Base-by-base conservation (phyloP, 2,329 filamentous ascomycete species). In the Verruconis gallopava region DNA sequence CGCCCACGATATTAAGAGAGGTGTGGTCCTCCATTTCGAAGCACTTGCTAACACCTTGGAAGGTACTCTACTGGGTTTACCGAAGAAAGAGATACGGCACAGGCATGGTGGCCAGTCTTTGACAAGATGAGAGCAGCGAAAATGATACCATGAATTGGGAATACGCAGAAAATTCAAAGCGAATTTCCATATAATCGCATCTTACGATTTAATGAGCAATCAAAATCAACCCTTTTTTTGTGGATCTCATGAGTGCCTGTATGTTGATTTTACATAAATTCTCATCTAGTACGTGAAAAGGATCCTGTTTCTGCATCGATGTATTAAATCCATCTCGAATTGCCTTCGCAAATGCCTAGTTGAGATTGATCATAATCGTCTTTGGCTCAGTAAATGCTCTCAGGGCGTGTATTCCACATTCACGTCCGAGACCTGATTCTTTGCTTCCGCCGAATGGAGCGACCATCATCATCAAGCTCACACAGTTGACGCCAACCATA, bases 371-470 rank as follows among this genome's bases (percentile, higher is more conserved):
- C 58, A 70, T 63, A 12, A 70, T 61, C 0, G 67, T 69, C 60
- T 72, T 72, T 13, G 63, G 56, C 50, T 71, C 67, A 0, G 67
- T 71, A 42, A 62, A 72, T 22, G 61, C 60, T 19, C 66, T 58
- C 46, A 71, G 53, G 5, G 62, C 65, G 48, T 70, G 55, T 20
- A 68, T 62, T 15, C 63, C 68, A 40, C 64, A 63, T 53, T 73
- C 70, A 3, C 68, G 54, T 2, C 70, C 69, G 13, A 66, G 46
- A 1, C 70, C 70, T 44, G 61, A 66, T 53, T 67, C 59, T 58
- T 72, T 73, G 39, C 49, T 61, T 5, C 70, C 69, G 21, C 69
- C 68, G 48, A 73, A 72, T 0, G 70, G 69, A 3, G 60, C 56
- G 3, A 44, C 55, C 32, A 65, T 49, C 43, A 64, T 62, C 43